phyloP scores from a whole-genome alignment of 495 filamentous ascomycete species.

The Aspergillus bridgeri region DNA sequence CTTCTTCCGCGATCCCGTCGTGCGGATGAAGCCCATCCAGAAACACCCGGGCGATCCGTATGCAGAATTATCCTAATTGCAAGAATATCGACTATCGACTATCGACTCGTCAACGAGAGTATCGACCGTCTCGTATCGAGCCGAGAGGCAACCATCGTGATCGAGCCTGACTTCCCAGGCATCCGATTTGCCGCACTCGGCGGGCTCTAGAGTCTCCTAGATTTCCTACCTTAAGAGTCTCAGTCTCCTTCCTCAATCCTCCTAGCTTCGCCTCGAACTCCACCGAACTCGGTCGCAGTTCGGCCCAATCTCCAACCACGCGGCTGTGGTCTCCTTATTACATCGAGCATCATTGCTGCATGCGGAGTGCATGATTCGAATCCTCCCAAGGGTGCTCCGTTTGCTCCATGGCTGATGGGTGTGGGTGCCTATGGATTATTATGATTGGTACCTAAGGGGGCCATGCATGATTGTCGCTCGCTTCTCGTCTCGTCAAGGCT shows the following conservation, averaged over 20 bases:
- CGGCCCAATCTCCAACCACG: constrained; percentile 10
- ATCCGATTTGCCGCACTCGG: constrained; percentile 2
- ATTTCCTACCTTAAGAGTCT: too few relatives aligned
- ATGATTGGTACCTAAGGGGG: too few relatives aligned
- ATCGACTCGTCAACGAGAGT: too few relatives aligned
- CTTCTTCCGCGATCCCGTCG: not conserved
- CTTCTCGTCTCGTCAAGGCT: not conserved
- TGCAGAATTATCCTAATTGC: too few relatives aligned
- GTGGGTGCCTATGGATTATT: not conserved
- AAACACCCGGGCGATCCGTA: not conserved
- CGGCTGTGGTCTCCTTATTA: constrained; percentile 11
- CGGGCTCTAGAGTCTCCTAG: not conserved
- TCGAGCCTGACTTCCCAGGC: not conserved
- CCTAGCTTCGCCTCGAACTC: too few relatives aligned
- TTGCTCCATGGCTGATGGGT: not conserved
- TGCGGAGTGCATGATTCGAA: constrained; percentile 13
- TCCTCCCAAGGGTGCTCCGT: not conserved
- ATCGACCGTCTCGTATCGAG: too few relatives aligned
- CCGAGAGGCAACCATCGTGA: not conserved
- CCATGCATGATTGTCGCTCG: not conserved
- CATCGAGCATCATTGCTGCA: constrained; percentile 11
- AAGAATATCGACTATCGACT: too few relatives aligned
- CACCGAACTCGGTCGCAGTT: constrained; percentile 5
- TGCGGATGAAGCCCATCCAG: not conserved
- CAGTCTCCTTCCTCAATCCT: too few relatives aligned